Evolutionary conservation across 2,329 filamentous ascomycete species (phyloP), one percentile per base, ranked within the genome.

Genomic region (Ascochyta koolunga): DNA sequence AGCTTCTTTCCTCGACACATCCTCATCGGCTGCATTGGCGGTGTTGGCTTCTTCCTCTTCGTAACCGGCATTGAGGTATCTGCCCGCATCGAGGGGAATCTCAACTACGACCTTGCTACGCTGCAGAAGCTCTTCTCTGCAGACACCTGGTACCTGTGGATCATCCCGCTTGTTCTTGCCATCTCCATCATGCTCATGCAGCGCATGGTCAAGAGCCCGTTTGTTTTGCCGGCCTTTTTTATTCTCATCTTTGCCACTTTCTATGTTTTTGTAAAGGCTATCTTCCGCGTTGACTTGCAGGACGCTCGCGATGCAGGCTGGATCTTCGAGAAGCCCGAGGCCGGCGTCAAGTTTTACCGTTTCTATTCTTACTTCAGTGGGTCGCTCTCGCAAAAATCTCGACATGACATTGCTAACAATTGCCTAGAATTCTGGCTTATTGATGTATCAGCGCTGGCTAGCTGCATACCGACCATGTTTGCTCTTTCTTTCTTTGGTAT

Each of bases 1-100:
- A 95, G 93, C 54, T 99, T 99, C 77, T 98, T 99, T 65, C 95
- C 95, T 5, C 86, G 95, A 38, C 93, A 96, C 65, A 99, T 99
- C 64, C 79, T 99, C 27, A 96, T 97, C 58, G 95, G 95, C 49
- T 99, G 95, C 69, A 98, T 99, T 62, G 95, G 95, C 37, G 95
- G 95, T 58, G 95, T 99, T 8, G 95, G 95, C 5, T 96, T 92
- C 83, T 99, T 99, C 75, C 81, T 99, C 18, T 81, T 97, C 44
- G 86, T 91, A 45, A 99, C 95, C 6, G 95, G 92, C 21, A 86
- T 99, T 52, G 93, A 98, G 69, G 93, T 99, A 8, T 96, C 93
- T 19, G 93, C 93, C 21, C 86, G 93, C 43, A 80, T 99, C 22
- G 88, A 95, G 33, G 92, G 93, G 15, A 93, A 87, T 64, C 83